Evolutionary conservation across 2,329 filamentous ascomycete genomes (phyloP).

Genomic region (Fusarium heterosporum): DNA sequence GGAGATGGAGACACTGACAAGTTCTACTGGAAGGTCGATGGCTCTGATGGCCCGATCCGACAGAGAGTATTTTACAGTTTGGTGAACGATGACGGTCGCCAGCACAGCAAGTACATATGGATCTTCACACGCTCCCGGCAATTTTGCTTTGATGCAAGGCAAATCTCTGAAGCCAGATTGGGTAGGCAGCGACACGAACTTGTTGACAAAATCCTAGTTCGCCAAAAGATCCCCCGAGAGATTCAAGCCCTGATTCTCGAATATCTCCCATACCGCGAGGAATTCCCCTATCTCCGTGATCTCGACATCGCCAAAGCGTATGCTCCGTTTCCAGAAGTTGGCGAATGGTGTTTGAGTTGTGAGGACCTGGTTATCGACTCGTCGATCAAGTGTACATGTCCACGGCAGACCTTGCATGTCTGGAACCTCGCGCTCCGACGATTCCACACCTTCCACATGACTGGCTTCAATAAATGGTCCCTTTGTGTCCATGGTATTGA

Average conservation of each 20-base stretch:
- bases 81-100: not conserved
- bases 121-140: slow-evolving; percentile 20
- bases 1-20: not conserved
- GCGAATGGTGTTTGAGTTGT: not conserved
- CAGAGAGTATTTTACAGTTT: not conserved
- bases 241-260: not conserved
- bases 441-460: slow-evolving; percentile 13
- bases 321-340: not conserved
- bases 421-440: slow-evolving; percentile 18
- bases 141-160: slow-evolving; percentile 20
- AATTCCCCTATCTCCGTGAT: slow-evolving; percentile 4
- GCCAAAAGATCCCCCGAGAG: not conserved
- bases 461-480: not conserved
- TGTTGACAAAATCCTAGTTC: not conserved
- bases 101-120: not conserved
- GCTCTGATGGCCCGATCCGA: slow-evolving; percentile 18
- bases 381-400: not conserved
- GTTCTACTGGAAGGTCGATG: not conserved
- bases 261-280: not conserved
- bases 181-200: not conserved
- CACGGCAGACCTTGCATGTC: not conserved
- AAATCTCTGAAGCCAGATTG: not conserved
- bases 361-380: not conserved
- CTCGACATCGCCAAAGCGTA: slow-evolving; percentile 9
- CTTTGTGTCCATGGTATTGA: not conserved